Conservation (phyloP, 768 basidiomycete species). For the Collybia sordida region DNA sequence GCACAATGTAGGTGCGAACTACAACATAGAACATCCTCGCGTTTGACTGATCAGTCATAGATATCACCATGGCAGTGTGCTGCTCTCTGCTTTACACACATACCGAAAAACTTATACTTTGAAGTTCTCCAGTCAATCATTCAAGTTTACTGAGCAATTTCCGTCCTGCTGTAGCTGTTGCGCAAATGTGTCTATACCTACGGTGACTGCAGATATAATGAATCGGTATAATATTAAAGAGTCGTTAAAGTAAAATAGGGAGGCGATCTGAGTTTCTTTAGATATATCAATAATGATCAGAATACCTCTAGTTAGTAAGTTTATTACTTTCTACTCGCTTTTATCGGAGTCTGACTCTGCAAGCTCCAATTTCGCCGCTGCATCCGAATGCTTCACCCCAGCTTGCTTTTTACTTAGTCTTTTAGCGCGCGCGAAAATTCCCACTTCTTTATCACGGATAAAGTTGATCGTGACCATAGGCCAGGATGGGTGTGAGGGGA, state of each 20-base stretch:
- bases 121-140: too few relatives aligned
- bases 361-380: neutral
- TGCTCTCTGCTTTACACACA: too few relatives aligned
- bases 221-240: too few relatives aligned
- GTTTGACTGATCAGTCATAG: too few relatives aligned
- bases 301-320: neutral
- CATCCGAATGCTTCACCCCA: neutral
- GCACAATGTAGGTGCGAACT: too few relatives aligned
- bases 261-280: neutral
- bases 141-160: too few relatives aligned
- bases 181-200: too few relatives aligned
- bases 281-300: too few relatives aligned
- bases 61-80: too few relatives aligned
- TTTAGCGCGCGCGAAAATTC: conserved; percentile 88
- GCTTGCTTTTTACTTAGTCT: conserved; percentile 44
- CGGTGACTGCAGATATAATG: neutral
- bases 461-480: conserved; percentile 94
- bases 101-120: too few relatives aligned
- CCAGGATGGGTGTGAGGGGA: conserved; percentile 91
- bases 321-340: conserved; percentile 8
- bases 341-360: conserved; percentile 12
- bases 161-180: too few relatives aligned
- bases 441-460: conserved; percentile 86
- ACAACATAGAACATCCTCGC: too few relatives aligned
- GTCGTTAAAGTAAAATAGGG: neutral